Evolutionary conservation across 1,284 basidiomycete genomes (phyloP).

Genomic region (Microbotryum lychnidis-dioicae): DNA sequence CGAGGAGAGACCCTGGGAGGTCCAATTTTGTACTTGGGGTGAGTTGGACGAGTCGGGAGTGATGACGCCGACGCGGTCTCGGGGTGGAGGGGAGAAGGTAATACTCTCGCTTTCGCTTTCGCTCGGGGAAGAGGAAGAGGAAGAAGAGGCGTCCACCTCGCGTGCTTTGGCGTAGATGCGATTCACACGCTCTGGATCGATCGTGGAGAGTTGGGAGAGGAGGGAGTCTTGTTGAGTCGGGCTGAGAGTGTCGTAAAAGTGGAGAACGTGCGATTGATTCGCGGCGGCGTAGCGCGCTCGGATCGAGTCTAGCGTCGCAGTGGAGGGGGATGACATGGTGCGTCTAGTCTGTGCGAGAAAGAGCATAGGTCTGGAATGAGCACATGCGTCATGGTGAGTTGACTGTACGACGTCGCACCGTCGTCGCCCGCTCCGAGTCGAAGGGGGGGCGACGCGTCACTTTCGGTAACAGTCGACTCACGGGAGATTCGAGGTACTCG

Average conservation of each 20-base stretch:
- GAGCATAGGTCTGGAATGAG: neutral
- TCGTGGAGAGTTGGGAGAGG: slow-evolving; percentile 62
- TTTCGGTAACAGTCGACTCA: no score
- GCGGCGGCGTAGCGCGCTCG: slow-evolving; percentile 7
- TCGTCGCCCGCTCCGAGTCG: no score
- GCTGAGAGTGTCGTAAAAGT: slow-evolving; percentile 27
- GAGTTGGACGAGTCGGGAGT: slow-evolving; percentile 40
- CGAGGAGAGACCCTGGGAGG: slow-evolving; percentile 65
- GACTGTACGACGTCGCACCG: no score
- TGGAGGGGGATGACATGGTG: slow-evolving; percentile 10
- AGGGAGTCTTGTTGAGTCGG: slow-evolving; percentile 53
- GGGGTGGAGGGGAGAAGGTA: slow-evolving; percentile 67
- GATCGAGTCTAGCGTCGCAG: slow-evolving; percentile 4
- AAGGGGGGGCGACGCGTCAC: no score
- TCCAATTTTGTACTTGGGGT: slow-evolving; percentile 62
- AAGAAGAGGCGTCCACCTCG: slow-evolving; percentile 43
- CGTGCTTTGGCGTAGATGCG: slow-evolving; percentile 58
- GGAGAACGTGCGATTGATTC: slow-evolving; percentile 27
- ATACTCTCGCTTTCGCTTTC: slow-evolving; percentile 15
- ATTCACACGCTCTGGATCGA: slow-evolving; percentile 89
- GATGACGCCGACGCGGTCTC: slow-evolving; percentile 58
- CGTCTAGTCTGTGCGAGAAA: neutral
- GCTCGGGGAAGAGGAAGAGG: neutral
- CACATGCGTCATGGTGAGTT: no score
- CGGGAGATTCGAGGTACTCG: no score